A percentile compares a stretch with the other conserved stretches of the same genome.
Conservation (phyloP, 805 yeast genomes). For the Ogataea pignaliae region DNA sequence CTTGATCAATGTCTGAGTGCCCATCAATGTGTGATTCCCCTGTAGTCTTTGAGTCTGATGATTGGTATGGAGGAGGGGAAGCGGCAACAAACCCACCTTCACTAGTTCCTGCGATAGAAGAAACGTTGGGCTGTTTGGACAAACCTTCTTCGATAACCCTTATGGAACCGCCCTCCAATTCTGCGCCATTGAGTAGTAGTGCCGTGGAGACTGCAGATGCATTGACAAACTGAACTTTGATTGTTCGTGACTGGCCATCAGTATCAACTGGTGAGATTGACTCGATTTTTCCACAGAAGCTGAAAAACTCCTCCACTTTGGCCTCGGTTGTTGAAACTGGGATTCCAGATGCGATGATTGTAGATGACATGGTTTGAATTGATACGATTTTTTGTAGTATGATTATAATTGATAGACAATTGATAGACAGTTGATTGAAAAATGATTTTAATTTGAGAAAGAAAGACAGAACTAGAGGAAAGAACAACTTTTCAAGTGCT, state of each 20-base stretch:
- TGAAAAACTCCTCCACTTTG: slow-evolving; percentile 61
- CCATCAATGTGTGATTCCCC: slow-evolving; percentile 7
- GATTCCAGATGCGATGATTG: slow-evolving; percentile 54
- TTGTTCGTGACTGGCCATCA: slow-evolving; percentile 33
- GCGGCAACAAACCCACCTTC: slow-evolving; percentile 7
- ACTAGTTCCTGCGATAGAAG: not conserved
- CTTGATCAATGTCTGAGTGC: slow-evolving; percentile 46
- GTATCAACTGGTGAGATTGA: slow-evolving; percentile 30
- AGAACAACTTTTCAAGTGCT: not conserved
- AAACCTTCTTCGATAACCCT: slow-evolving; percentile 36
- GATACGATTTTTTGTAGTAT: not conserved
- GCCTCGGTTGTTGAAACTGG: slow-evolving; percentile 44
- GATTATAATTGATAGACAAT: no score
- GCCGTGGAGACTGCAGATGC: slow-evolving; percentile 69
- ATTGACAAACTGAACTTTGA: slow-evolving; percentile 50
- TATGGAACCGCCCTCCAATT: slow-evolving; percentile 56
- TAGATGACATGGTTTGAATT: slow-evolving; percentile 21
- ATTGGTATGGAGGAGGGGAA: slow-evolving; percentile 6
- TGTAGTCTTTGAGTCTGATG: slow-evolving; percentile 9
- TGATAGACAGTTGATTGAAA: not conserved
- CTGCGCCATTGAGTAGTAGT: slow-evolving; percentile 65
- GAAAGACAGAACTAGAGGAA: not conserved
- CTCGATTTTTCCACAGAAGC: slow-evolving; percentile 63
- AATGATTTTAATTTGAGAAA: not conserved
- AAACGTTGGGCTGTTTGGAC: slow-evolving; percentile 20